Conservation (phyloP, 306 rosid genomes). For the Quillaja saponaria region DNA sequence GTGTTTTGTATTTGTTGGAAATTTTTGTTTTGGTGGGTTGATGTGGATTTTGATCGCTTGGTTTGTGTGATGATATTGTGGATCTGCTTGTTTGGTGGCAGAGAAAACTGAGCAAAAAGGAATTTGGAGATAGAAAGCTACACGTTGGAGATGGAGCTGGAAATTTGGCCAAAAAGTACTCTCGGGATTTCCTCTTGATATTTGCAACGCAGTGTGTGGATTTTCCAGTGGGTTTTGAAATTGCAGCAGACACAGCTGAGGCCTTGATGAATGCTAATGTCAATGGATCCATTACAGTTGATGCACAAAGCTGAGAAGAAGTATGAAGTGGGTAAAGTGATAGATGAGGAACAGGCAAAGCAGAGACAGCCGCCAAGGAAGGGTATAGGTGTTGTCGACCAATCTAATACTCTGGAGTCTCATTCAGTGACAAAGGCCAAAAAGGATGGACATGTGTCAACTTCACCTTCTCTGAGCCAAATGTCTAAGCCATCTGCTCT, state of each 20-base stretch:
- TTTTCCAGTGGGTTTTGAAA: slow-evolving; percentile 68
- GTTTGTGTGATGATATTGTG: slow-evolving; percentile 19
- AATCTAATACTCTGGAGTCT: slow-evolving; percentile 49
- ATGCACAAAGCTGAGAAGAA: slow-evolving; percentile 96
- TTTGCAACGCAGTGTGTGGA: slow-evolving; percentile 57
- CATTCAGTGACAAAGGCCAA: slow-evolving; percentile 46
- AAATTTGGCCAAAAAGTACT: slow-evolving; percentile 57
- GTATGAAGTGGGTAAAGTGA: slow-evolving; percentile 82
- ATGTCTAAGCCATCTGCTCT: slow-evolving; percentile 62
- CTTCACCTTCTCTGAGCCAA: slow-evolving; percentile 50
- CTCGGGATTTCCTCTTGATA: slow-evolving; percentile 84
- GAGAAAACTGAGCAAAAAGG: slow-evolving; percentile 26
- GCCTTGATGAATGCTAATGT: slow-evolving; percentile 38
- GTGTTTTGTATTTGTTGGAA: not conserved
- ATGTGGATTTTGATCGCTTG: not conserved
- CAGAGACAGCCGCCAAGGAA: slow-evolving; percentile 68
- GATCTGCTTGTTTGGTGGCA: slow-evolving; percentile 52
- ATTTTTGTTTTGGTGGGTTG: slow-evolving; percentile 6
- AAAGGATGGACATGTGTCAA: slow-evolving; percentile 55
- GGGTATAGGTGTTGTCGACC: slow-evolving; percentile 52
- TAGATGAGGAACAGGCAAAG: slow-evolving; percentile 82
- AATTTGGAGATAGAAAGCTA: slow-evolving; percentile 40
- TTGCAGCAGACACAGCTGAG: slow-evolving; percentile 47
- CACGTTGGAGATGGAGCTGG: slow-evolving; percentile 66
- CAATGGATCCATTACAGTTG: slow-evolving; percentile 52